Evolutionary conservation across 148 eudicot species (phyloP).

Genomic region (Vaccinium darrowii): DNA sequence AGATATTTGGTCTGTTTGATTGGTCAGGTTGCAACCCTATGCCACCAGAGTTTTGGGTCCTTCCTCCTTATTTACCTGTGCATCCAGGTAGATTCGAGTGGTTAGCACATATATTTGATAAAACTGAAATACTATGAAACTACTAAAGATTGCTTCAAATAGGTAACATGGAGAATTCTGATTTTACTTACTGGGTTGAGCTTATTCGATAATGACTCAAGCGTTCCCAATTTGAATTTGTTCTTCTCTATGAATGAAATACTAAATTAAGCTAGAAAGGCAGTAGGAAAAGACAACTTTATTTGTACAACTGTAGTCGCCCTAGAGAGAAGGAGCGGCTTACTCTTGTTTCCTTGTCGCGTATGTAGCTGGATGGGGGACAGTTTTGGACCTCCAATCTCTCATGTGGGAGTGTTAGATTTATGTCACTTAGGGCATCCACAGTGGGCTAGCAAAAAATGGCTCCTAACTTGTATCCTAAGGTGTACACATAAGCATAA

Average conservation of each 20-base stretch:
- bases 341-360: not conserved
- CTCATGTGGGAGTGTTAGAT: not conserved
- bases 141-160: not conserved
- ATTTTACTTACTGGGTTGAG: not conserved
- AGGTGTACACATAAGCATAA: no score
- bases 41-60: constrained; percentile 41
- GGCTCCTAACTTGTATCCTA: no score
- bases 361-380: not conserved
- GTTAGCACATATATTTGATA: not conserved
- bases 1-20: constrained; percentile 13
- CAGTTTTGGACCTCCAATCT: not conserved
- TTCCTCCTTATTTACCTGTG: constrained; percentile 34
- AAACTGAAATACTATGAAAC: not conserved
- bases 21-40: constrained; percentile 36
- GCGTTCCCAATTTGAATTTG: not conserved
- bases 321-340: not conserved
- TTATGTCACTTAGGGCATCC: not conserved
- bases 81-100: constrained; percentile 31
- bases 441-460: no score
- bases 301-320: not conserved
- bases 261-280: no score
- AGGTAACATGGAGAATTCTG: not conserved
- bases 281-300: no score
- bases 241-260: not conserved
- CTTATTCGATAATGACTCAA: not conserved